Evolutionary conservation across 208 protist genomes (phyloP), one percentile per base, ranked within the genome.

Genomic region (Kentomonas sorsogonicus): DNA sequence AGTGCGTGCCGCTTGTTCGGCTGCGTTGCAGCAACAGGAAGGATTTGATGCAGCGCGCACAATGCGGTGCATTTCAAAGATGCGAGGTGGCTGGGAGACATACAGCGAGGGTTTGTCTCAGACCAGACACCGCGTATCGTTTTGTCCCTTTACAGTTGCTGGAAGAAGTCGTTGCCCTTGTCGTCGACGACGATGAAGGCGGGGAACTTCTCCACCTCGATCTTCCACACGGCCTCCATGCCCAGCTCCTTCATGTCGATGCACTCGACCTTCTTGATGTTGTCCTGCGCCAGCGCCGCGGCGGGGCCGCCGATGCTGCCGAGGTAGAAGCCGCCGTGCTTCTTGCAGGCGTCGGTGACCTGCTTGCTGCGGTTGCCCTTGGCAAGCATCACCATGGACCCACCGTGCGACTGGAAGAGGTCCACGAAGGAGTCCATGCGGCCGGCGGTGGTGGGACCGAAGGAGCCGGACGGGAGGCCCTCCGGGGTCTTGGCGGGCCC

Each of bases 131-230:
- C 16, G 4, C 7, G 44, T 6, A 30, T 18, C 16, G 11, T 18
- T 6, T 53, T 30, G n/a, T 39, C 39, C 33, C 45, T 84, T 58
- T 95, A 87, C 26, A 84, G 61, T 54, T 86, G 83, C 54, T 66
- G 33, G 62, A 98, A 98, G 63, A 98, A 98, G 70, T 98, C 95
- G 58, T 98, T 97, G 33, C 97, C 97, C 71, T 99, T 99, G 78
- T 99, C 93, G 55, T 99, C 96, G 18, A 98, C 93, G 16, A 98
- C 84, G 65, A 99, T 92, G 72, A 99, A 99, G 25, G 97, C 97
- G 7, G 96, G 96, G 80, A 99, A 98, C 63, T 98, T 77, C 52
- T 97, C 81, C 47, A 98, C 97, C 39, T 96, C 84, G 67, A 98
- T 97, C 70, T 92, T 95, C 93, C 94, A 93, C 25, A 95, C 86